Percentiles rank a stretch among this genome's conserved stretches.
These are phyloP conservation scores for Nidularia pulvinata DNA, from an alignment of 768 basidiomycete species.

Conservation along the genomic window DNA sequence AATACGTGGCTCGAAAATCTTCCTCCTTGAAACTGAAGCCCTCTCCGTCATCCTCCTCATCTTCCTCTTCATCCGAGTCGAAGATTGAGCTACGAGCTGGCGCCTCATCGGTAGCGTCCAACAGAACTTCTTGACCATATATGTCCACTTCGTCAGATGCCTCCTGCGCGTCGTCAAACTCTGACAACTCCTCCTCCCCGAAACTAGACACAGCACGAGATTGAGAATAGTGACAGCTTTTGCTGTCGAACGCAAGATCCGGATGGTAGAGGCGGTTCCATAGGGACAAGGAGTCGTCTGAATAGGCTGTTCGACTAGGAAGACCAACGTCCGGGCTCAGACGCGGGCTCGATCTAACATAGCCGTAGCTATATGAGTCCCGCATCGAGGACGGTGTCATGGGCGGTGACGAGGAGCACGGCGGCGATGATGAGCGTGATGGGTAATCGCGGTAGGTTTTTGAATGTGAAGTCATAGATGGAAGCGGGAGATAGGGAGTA, in stretches of 20 bases:
- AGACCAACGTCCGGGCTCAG: conserved; percentile 18
- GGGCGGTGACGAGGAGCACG: conserved; percentile 33
- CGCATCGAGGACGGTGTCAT: conserved; percentile 24
- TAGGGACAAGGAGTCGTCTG: conserved; percentile 21
- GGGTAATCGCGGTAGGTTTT: conserved; percentile 9
- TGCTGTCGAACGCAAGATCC: conserved; percentile 7
- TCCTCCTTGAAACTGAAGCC: conserved; percentile 22
- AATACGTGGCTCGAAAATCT: conserved; percentile 46
- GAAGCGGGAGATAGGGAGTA: conserved; percentile 10
- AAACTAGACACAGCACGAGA: conserved; percentile 22
- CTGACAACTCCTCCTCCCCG: conserved; percentile 24
- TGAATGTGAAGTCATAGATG: conserved; percentile 12
- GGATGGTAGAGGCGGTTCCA: conserved; percentile 16
- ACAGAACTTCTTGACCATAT: conserved; percentile 16
- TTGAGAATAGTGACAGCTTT: conserved; percentile 14
- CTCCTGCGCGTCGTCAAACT: conserved; percentile 27
- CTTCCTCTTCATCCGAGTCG: conserved; percentile 31
- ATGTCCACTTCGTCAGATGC: conserved; percentile 21
- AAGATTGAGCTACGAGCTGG: conserved; percentile 18
- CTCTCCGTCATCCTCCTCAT: conserved; percentile 19
- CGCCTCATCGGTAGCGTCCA: conserved; percentile 20
- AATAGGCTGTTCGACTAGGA: conserved; percentile 11
- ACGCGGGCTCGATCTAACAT: conserved; percentile 33
- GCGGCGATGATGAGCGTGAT: conserved; percentile 28
- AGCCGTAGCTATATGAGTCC: conserved; percentile 12